Conservation (phyloP, 2,329 filamentous ascomycete species). For the Venturia effusa region DNA sequence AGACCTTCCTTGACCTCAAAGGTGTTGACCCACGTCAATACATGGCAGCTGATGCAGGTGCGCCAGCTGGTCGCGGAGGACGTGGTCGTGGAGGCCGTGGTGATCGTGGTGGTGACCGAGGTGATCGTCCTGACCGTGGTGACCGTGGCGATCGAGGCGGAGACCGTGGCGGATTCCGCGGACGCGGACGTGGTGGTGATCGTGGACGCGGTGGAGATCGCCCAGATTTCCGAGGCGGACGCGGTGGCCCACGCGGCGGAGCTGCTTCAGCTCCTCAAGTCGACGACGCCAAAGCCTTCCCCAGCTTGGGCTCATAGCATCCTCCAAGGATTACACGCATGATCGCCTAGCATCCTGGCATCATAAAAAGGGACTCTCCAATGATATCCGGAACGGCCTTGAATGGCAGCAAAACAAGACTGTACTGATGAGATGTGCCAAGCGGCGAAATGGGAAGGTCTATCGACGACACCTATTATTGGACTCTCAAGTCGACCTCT, state of each 20-base stretch:
- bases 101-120: slow-evolving; percentile 28
- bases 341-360: background rate
- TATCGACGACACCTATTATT: background rate
- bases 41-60: slow-evolving; percentile 46
- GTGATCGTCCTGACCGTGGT: slow-evolving; percentile 42
- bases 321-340: slow-evolving; percentile 1
- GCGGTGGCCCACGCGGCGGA: slow-evolving; percentile 25
- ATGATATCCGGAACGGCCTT: slow-evolving; percentile 2
- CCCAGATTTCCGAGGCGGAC: slow-evolving; percentile 29
- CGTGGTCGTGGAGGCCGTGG: slow-evolving; percentile 35
- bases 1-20: slow-evolving; percentile 82
- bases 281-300: slow-evolving; percentile 41
- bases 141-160: slow-evolving; percentile 32
- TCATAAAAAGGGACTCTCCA: background rate
- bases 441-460: background rate
- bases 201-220: slow-evolving; percentile 38
- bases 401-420: background rate
- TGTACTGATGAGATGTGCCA: background rate
- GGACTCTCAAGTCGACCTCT: background rate
- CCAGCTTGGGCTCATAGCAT: slow-evolving; percentile 37
- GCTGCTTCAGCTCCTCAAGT: slow-evolving; percentile 36
- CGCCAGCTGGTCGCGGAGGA: slow-evolving; percentile 18
- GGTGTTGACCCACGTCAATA: slow-evolving; percentile 49
- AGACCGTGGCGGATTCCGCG: slow-evolving; percentile 24
- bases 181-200: slow-evolving; percentile 26